phyloP scores from a whole-genome alignment of 805 yeast genomes.

The Ogataea zsoltii region DNA sequence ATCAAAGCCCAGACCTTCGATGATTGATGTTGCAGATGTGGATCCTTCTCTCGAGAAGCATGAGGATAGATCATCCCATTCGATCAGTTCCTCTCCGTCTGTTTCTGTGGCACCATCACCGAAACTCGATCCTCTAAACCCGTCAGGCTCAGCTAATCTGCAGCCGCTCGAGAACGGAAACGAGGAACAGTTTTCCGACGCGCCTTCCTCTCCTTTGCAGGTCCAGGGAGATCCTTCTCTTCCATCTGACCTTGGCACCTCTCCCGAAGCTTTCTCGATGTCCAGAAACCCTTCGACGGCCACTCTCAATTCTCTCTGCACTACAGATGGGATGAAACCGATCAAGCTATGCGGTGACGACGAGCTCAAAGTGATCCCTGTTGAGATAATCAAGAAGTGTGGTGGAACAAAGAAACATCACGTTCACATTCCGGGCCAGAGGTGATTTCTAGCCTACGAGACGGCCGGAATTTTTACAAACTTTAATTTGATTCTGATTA shows the following conservation, averaged over 20 bases:
- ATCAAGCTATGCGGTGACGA: conserved; percentile 23
- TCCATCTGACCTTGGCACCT: neutral
- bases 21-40: conserved; percentile 14
- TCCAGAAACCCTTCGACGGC: conserved; percentile 13
- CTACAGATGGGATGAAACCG: conserved; percentile 24
- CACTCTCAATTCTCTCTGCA: conserved; percentile 25
- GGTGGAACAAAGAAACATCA: conserved; percentile 22
- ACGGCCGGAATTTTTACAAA: neutral
- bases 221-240: neutral
- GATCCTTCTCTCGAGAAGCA: conserved; percentile 10
- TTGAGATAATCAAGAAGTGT: conserved; percentile 27
- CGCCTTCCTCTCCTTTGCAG: conserved; percentile 7
- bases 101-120: conserved; percentile 7
- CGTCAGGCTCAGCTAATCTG: conserved; percentile 2
- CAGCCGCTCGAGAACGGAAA: neutral
- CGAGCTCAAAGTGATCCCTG: conserved; percentile 27
- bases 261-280: conserved; percentile 5
- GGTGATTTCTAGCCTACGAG: neutral
- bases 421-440: conserved; percentile 14
- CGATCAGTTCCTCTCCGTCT: neutral
- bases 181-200: conserved; percentile 7
- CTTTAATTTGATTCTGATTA: neutral
- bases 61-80: neutral
- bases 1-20: conserved; percentile 9
- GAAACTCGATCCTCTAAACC: neutral